Evolutionary conservation across 768 basidiomycete genomes (phyloP), one percentile per base, ranked within the genome.

Genomic region (Lepiota brunneoincarnata): DNA sequence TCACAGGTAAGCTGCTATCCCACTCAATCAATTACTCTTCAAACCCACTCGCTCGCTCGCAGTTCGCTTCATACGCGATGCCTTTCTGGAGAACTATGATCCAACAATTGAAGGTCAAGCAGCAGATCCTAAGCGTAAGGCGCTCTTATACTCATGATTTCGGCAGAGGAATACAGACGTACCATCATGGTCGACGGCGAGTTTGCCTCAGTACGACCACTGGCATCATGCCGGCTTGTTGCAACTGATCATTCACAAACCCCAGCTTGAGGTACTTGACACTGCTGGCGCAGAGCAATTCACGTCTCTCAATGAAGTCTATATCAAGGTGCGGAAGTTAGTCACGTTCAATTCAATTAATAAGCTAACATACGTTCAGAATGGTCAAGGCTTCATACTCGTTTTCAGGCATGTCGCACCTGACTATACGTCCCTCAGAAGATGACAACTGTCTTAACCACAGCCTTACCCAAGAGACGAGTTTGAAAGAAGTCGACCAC

Each of bases 281-380:
- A 91, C 90, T 10, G 90, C 90, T 20, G 90, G 90, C 11, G 85
- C 87, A n/a, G 90, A 91, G 61, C 90, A 91, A 67, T 92, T 92
- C 67, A 87, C 77, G 14, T 85, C 86, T 7, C 72, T 91, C 49
- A 90, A 89, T 58, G 90, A 92, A 69, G 73, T 87, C 7, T 91
- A 91, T 64, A 91, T 92, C 66, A 84, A 89, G 79, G 89, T 88
- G 55, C n/a, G 37, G 57, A 36, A 24, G 40, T 42, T 31, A n/a
- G 17, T 24, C 28, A 35, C 40, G 14, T 15, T n/a, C 43, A 45
- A 14, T 18, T 15, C 28, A 40, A 44, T 15, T n/a, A 11, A 35
- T 15, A 40, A 11, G 17, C 38, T 40, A 24, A 23, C 42, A 20
- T 23, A 34, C 2, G 45, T 41, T 59, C 37, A 89, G 84, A 79